Percentiles rank a stretch among this genome's conserved stretches.
Conservation (phyloP, 2,329 filamentous ascomycete genomes). For the Plenodomus lindquistii region DNA sequence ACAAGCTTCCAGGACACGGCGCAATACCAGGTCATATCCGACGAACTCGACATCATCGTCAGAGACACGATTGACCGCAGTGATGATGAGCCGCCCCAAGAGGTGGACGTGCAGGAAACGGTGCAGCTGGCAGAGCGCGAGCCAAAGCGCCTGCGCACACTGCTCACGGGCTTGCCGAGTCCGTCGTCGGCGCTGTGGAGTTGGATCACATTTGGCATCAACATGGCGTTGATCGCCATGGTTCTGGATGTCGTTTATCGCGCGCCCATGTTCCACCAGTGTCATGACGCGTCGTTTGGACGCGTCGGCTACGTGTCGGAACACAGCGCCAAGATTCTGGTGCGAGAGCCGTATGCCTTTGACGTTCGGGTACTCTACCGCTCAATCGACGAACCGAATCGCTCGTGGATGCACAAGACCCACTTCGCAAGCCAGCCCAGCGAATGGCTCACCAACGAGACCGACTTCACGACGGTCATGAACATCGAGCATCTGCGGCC, state of each 20-base stretch:
- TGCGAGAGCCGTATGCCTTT: slow-evolving; percentile 78
- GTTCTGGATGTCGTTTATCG: slow-evolving; percentile 78
- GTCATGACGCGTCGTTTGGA: slow-evolving; percentile 79
- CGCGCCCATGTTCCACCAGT: slow-evolving; percentile 69
- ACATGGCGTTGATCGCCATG: slow-evolving; percentile 69
- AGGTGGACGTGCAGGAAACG: slow-evolving; percentile 66
- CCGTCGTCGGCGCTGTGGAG: slow-evolving; percentile 70
- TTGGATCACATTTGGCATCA: slow-evolving; percentile 70
- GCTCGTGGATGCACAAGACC: slow-evolving; percentile 39
- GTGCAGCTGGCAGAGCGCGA: slow-evolving; percentile 62
- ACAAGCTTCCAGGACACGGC: slow-evolving; percentile 61
- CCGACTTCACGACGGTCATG: slow-evolving; percentile 79
- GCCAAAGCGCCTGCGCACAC: slow-evolving; percentile 62
- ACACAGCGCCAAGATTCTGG: slow-evolving; percentile 74
- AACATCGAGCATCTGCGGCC: slow-evolving; percentile 68
- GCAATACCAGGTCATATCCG: slow-evolving; percentile 60
- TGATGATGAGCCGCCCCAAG: slow-evolving; percentile 41
- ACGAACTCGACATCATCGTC: slow-evolving; percentile 59
- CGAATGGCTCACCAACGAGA: slow-evolving; percentile 68
- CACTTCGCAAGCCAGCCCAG: slow-evolving; percentile 36
- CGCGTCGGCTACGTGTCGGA: slow-evolving; percentile 86
- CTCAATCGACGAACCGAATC: slow-evolving; percentile 28
- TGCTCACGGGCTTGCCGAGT: slow-evolving; percentile 77
- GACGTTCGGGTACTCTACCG: slow-evolving; percentile 58
- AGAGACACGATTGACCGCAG: slow-evolving; percentile 45